A percentile compares a stretch with the other conserved stretches of the same genome.
Evolutionary conservation across 2,329 filamentous ascomycete species (phyloP).

Genomic region (Pseudogymnoascus sp.): DNA sequence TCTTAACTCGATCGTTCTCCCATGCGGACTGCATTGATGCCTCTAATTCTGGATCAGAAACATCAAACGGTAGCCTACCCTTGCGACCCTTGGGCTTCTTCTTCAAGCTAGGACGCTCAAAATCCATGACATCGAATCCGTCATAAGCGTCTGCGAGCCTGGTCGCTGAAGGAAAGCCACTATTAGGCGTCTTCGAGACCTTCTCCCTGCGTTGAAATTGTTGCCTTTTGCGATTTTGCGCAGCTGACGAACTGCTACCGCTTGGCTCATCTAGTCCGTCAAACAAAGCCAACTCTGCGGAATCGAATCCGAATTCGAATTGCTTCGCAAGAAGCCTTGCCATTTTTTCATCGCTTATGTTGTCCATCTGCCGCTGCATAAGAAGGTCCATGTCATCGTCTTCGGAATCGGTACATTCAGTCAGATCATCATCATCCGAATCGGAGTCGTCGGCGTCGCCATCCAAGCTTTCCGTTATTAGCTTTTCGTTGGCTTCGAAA

Average conservation of each 20-base stretch:
- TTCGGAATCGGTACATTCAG: conserved; percentile 32
- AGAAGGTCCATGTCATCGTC: conserved; percentile 33
- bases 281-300: conserved; percentile 50
- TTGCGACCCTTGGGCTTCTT: conserved; percentile 57
- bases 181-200: conserved; percentile 22
- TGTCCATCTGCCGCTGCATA: conserved; percentile 26
- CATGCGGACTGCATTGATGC: conserved; percentile 49
- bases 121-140: conserved; percentile 80
- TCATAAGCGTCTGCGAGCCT: conserved; percentile 47
- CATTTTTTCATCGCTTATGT: conserved; percentile 55
- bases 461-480: conserved; percentile 23
- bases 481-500: conserved; percentile 29
- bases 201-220: conserved; percentile 15
- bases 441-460: conserved; percentile 19
- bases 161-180: conserved; percentile 44
- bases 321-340: conserved; percentile 54
- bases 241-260: conserved; percentile 11
- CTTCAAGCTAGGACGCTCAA: conserved; percentile 58
- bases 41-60: conserved; percentile 62
- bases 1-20: conserved; percentile 62
- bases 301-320: conserved; percentile 53
- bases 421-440: conserved; percentile 26
- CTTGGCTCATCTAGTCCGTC: conserved; percentile 33
- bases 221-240: not conserved
- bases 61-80: conserved; percentile 40